Evolutionary conservation across 495 filamentous ascomycete genomes (phyloP).

Genomic region (Penicillium taxi): DNA sequence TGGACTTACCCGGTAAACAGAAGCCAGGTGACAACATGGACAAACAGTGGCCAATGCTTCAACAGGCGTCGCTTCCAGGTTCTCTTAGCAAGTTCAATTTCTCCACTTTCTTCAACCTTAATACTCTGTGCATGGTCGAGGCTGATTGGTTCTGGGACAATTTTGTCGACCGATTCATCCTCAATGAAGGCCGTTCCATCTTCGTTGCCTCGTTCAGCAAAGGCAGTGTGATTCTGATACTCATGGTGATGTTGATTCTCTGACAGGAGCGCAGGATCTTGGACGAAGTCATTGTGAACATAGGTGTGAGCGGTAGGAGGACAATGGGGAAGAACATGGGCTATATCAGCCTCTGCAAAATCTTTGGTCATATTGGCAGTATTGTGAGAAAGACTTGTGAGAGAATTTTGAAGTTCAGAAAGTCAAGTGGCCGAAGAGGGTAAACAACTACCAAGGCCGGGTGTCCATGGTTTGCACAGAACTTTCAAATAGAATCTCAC

Average conservation of each 20-base stretch:
- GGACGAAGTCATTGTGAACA: too few relatives aligned
- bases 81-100: constrained; percentile 13
- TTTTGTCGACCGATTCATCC: constrained; percentile 23
- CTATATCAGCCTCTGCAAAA: too few relatives aligned
- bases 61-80: constrained; percentile 20
- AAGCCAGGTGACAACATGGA: constrained; percentile 45
- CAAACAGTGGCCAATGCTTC: constrained; percentile 30
- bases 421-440: too few relatives aligned
- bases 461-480: too few relatives aligned
- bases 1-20: constrained; percentile 53
- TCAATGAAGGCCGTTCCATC: constrained; percentile 45
- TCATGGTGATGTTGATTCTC: constrained; percentile 40
- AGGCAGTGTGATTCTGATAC: constrained; percentile 44
- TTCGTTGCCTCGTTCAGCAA: constrained; percentile 35
- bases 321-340: too few relatives aligned
- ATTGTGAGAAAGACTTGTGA: too few relatives aligned
- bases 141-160: constrained; percentile 33
- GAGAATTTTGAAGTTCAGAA: too few relatives aligned
- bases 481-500: too few relatives aligned
- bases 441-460: too few relatives aligned
- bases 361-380: too few relatives aligned
- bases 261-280: constrained; percentile 16
- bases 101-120: constrained; percentile 24
- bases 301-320: too few relatives aligned
- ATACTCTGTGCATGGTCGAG: constrained; percentile 31